Evolutionary conservation across 305 asterid genomes (phyloP).

Genomic region (Nicotiana rustica): DNA sequence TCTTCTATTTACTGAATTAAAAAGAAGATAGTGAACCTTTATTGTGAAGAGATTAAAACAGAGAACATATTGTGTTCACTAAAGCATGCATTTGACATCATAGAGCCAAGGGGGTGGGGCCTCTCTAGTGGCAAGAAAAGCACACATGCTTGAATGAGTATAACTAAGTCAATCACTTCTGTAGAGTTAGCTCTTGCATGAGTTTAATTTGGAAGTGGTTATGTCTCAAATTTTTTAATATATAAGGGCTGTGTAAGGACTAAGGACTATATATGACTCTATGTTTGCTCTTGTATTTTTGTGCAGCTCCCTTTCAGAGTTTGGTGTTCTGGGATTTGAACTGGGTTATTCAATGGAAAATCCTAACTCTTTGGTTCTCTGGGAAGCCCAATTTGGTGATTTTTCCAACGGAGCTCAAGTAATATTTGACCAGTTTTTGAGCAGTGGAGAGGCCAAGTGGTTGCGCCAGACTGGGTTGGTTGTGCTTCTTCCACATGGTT

Average conservation of each 20-base stretch:
- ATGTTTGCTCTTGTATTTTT: conserved; percentile 21
- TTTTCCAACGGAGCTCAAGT: conserved; percentile 59
- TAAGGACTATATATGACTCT: background rate
- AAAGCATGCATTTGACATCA: background rate
- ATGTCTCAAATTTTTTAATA: background rate
- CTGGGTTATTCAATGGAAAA: conserved; percentile 53
- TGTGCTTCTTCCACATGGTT: conserved; percentile 53
- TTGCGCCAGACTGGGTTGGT: conserved; percentile 52
- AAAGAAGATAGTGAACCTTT: background rate
- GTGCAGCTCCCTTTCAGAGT: conserved; percentile 54
- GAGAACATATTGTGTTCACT: background rate
- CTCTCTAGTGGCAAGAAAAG: background rate
- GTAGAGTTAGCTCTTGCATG: background rate
- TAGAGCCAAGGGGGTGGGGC: background rate
- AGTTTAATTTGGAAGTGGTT: background rate
- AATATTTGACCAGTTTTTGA: conserved; percentile 52
- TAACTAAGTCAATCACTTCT: background rate
- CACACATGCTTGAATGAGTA: background rate
- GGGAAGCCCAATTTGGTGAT: conserved; percentile 63
- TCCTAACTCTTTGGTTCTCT: conserved; percentile 49
- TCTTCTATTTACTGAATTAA: background rate
- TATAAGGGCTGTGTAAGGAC: background rate
- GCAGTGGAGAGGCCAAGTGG: conserved; percentile 59
- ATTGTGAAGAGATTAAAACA: background rate
- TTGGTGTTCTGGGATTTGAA: conserved; percentile 56